phyloP scores from a whole-genome alignment of 495 filamentous ascomycete genomes.

The Tetracladium marchalianum region DNA sequence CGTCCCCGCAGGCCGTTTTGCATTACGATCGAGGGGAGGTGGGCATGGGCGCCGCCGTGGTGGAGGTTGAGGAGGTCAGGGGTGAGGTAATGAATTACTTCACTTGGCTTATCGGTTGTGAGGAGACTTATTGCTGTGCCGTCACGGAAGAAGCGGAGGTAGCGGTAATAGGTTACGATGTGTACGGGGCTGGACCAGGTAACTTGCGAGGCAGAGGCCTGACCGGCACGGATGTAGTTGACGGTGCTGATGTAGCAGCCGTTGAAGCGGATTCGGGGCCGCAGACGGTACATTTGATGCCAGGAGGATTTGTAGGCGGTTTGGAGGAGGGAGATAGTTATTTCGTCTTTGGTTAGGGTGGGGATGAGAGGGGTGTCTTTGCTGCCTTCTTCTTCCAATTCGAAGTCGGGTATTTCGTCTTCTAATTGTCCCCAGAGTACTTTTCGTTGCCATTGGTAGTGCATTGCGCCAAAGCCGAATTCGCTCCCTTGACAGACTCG shows the following conservation, averaged over 20 bases:
- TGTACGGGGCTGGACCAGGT: slow-evolving; percentile 80
- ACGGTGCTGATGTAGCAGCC: slow-evolving; percentile 94
- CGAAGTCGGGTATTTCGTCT: slow-evolving; percentile 20
- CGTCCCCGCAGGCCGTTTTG: slow-evolving; percentile 41
- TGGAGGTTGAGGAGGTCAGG: slow-evolving; percentile 26
- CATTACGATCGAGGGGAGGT: slow-evolving; percentile 33
- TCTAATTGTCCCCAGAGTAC: slow-evolving; percentile 44
- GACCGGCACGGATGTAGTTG: slow-evolving; percentile 83
- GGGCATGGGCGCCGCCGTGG: slow-evolving; percentile 16
- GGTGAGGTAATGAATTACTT: slow-evolving; percentile 44
- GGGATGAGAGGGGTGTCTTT: slow-evolving; percentile 19
- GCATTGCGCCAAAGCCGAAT: slow-evolving; percentile 77
- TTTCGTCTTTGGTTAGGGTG: slow-evolving; percentile 4
- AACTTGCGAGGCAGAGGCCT: slow-evolving; percentile 38
- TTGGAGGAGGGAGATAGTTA: slow-evolving; percentile 30
- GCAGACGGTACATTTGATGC: slow-evolving; percentile 62
- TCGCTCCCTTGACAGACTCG: slow-evolving; percentile 57
- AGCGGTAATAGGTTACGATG: slow-evolving; percentile 96
- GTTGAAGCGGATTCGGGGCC: slow-evolving; percentile 84
- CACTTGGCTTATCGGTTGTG: slow-evolving; percentile 68
- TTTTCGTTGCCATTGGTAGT: slow-evolving; percentile 62
- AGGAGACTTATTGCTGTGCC: slow-evolving; percentile 71
- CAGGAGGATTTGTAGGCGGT: slow-evolving; percentile 38
- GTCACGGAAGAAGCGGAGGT: slow-evolving; percentile 88
- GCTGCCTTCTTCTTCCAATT: slow-evolving; percentile 11